Percentiles rank a stretch among this genome's conserved stretches.
phyloP scores from a whole-genome alignment of 2,329 filamentous ascomycete species.

The Endoconidiophora polonica region DNA sequence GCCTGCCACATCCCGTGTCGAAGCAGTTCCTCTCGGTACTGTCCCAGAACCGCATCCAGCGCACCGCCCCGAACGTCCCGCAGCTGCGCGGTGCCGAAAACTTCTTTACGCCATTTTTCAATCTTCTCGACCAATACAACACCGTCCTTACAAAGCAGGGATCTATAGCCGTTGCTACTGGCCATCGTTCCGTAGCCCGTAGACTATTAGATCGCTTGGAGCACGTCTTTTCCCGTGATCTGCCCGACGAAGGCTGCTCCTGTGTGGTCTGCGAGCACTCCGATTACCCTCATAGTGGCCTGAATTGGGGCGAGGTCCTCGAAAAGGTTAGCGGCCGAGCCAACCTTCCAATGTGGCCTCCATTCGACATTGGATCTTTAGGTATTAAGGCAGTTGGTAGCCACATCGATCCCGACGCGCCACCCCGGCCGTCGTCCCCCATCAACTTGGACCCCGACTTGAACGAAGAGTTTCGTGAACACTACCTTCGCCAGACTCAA shows the following conservation, averaged over 20 bases:
- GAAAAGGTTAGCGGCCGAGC: slow-evolving; percentile 82
- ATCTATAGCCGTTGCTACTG: slow-evolving; percentile 85
- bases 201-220: slow-evolving; percentile 78
- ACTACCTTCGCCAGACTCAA: slow-evolving; percentile 80
- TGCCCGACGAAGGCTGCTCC: slow-evolving; percentile 68
- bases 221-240: slow-evolving; percentile 83
- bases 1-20: slow-evolving; percentile 53
- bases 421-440: slow-evolving; percentile 40
- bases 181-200: slow-evolving; percentile 85
- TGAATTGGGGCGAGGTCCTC: slow-evolving; percentile 90
- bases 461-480: slow-evolving; percentile 79
- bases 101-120: slow-evolving; percentile 69
- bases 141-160: slow-evolving; percentile 68
- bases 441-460: slow-evolving; percentile 82
- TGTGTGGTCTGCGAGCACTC: slow-evolving; percentile 65
- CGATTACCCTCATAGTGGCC: slow-evolving; percentile 47
- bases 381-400: slow-evolving; percentile 41
- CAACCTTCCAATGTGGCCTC: slow-evolving; percentile 76
- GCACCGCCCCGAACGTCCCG: slow-evolving; percentile 41
- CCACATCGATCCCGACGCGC: slow-evolving; percentile 42
- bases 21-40: slow-evolving; percentile 54
- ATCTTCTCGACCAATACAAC: slow-evolving; percentile 71
- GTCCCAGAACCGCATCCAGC: slow-evolving; percentile 32
- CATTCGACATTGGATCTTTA: slow-evolving; percentile 56
- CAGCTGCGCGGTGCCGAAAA: slow-evolving; percentile 51